Evolutionary conservation across 768 basidiomycete genomes (phyloP).

Genomic region (Gymnopilus dilepis): DNA sequence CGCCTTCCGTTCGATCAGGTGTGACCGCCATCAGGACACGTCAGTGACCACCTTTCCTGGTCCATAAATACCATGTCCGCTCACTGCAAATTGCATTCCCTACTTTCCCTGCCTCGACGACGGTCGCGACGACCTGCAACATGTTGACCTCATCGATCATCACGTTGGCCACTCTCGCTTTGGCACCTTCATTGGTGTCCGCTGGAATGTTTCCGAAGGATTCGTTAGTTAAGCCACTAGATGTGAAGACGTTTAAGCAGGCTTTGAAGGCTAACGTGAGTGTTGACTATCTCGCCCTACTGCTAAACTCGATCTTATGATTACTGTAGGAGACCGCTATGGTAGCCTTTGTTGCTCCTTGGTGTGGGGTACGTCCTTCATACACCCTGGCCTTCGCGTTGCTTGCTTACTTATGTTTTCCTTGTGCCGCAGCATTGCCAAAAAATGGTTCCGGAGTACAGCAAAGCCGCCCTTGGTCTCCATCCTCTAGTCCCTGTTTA

Average conservation of each 20-base stretch:
- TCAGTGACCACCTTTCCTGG: slow-evolving; percentile 18
- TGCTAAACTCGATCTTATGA: not conserved
- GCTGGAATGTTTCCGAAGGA: slow-evolving; percentile 54
- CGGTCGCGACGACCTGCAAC: slow-evolving; percentile 17
- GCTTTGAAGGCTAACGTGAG: slow-evolving; percentile 79
- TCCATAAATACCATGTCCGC: slow-evolving; percentile 24
- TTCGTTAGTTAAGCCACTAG: slow-evolving; percentile 74
- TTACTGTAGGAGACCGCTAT: slow-evolving; percentile 65
- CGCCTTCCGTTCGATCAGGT: slow-evolving; percentile 10
- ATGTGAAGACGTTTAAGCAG: slow-evolving; percentile 70
- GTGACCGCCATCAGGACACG: slow-evolving; percentile 27
- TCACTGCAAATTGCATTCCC: slow-evolving; percentile 6
- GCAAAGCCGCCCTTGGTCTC: slow-evolving; percentile 78
- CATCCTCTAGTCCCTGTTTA: slow-evolving; percentile 86
- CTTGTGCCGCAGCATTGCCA: slow-evolving; percentile 72
- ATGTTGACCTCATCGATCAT: slow-evolving; percentile 45
- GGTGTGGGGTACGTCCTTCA: slow-evolving; percentile 75
- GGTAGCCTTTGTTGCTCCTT: slow-evolving; percentile 94
- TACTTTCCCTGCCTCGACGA: slow-evolving; percentile 3
- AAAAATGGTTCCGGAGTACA: slow-evolving; percentile 82
- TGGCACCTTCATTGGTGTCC: slow-evolving; percentile 53
- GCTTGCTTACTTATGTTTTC: not conserved
- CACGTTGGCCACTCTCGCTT: slow-evolving; percentile 41
- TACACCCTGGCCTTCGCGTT: not conserved
- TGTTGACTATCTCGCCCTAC: slow-evolving; percentile 12